Conservation (phyloP, 805 yeast species). For the Sugiyamaella mastotermitis region DNA sequence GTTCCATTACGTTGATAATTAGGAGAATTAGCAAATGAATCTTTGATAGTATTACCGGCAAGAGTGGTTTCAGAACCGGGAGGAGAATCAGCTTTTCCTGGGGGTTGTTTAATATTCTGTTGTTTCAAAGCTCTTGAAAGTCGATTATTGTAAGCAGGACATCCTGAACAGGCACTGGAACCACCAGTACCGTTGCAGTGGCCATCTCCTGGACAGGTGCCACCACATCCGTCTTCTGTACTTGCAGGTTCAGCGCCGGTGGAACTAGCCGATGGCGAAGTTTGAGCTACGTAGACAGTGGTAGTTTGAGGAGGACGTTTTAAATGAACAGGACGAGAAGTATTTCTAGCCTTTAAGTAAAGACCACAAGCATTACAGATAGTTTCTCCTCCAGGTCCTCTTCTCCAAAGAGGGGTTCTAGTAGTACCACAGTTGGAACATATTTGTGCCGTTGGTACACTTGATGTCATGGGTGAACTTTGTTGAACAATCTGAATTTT, state of each 20-base stretch:
- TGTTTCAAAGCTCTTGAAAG: conserved; percentile 14
- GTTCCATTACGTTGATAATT: too few relatives aligned
- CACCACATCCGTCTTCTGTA: conserved; percentile 26
- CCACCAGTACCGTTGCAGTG: conserved; percentile 89
- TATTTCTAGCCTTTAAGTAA: conserved; percentile 53
- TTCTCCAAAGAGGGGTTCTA: conserved; percentile 91
- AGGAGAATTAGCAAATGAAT: conserved; percentile 5
- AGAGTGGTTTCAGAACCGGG: conserved; percentile 5
- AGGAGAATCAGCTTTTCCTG: conserved; percentile 1
- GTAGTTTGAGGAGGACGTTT: conserved; percentile 52
- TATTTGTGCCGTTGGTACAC: conserved; percentile 29
- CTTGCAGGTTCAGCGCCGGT: background rate
- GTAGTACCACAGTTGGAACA: conserved; percentile 91
- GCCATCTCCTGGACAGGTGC: conserved; percentile 70
- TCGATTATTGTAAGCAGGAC: conserved; percentile 78
- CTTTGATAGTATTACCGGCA: conserved; percentile 7
- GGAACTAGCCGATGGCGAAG: background rate
- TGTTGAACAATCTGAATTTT: background rate
- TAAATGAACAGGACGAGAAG: conserved; percentile 60
- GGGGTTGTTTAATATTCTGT: conserved; percentile 1
- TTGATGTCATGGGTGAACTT: background rate
- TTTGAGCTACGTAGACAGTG: conserved; percentile 24
- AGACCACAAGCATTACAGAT: conserved; percentile 96
- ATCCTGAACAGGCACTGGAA: conserved; percentile 67
- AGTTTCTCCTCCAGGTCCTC: conserved; percentile 87